These are phyloP conservation scores for Cyberlindnera lachancei DNA, from an alignment of 805 yeast genomes.

Conservation along the genomic window DNA sequence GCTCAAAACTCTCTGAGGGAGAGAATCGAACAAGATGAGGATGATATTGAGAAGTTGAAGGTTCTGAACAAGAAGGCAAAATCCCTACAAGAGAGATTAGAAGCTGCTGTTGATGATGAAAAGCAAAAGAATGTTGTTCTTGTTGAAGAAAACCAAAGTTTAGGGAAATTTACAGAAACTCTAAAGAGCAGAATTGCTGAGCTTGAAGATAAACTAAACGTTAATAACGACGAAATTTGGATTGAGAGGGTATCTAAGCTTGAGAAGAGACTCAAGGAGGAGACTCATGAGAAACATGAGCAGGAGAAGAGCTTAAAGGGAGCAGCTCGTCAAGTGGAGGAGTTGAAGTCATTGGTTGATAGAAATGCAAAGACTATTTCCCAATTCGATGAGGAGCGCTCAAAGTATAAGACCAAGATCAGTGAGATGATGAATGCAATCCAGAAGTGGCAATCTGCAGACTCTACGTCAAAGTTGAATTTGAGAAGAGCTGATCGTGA, in stretches of 20 bases:
- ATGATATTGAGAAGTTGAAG: slow-evolving; percentile 25
- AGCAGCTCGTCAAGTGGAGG: slow-evolving; percentile 47
- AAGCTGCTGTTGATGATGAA: slow-evolving; percentile 26
- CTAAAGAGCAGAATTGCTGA: slow-evolving; percentile 37
- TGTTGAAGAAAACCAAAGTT: slow-evolving; percentile 59
- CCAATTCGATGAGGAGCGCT: slow-evolving; percentile 52
- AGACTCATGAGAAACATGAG: slow-evolving; percentile 42
- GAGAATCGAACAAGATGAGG: slow-evolving; percentile 21
- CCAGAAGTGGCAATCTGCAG: slow-evolving; percentile 34
- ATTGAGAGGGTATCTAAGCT: slow-evolving; percentile 44
- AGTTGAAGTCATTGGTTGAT: slow-evolving; percentile 42
- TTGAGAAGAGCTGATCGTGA: slow-evolving; percentile 49
- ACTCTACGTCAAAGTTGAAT: slow-evolving; percentile 35
- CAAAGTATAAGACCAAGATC: slow-evolving; percentile 45
- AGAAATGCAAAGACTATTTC: slow-evolving; percentile 43
- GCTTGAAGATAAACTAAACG: slow-evolving; percentile 40
- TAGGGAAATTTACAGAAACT: slow-evolving; percentile 47
- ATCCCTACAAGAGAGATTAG: slow-evolving; percentile 19
- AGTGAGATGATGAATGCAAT: slow-evolving; percentile 37
- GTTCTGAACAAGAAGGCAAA: slow-evolving; percentile 21
- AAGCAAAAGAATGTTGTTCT: slow-evolving; percentile 49
- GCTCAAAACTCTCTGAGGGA: slow-evolving; percentile 13
- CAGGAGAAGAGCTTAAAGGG: slow-evolving; percentile 41
- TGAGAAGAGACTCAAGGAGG: slow-evolving; percentile 41
- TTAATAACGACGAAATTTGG: slow-evolving; percentile 53